A percentile compares a stretch with the other conserved stretches of the same genome.
Evolutionary conservation across 2,329 filamentous ascomycete genomes (phyloP).

Genomic region (Xylariaceae sp.): DNA sequence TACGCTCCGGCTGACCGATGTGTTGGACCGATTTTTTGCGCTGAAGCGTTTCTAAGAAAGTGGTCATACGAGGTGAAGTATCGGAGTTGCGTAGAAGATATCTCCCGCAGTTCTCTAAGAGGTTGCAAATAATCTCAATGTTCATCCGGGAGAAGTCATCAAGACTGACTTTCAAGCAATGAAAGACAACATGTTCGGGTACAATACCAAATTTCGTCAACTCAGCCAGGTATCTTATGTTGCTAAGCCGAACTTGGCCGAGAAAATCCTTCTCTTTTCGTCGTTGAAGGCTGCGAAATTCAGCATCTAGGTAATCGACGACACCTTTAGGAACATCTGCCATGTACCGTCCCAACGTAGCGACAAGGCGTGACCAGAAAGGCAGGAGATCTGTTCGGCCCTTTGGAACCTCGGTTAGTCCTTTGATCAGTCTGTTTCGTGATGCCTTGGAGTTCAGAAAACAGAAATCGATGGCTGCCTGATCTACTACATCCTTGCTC

Average conservation of each 20-base stretch:
- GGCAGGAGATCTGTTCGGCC: slow-evolving; percentile 90
- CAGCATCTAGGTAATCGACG: slow-evolving; percentile 90
- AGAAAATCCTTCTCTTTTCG: slow-evolving; percentile 98
- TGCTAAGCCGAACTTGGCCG: slow-evolving; percentile 89
- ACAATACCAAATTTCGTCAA: slow-evolving; percentile 98
- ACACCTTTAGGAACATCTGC: slow-evolving; percentile 91
- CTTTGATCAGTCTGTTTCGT: slow-evolving; percentile 89
- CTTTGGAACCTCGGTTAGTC: slow-evolving; percentile 92
- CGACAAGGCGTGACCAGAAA: slow-evolving; percentile 88
- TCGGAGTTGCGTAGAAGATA: slow-evolving; percentile 93
- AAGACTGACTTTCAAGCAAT: slow-evolving; percentile 95
- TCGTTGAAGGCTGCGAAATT: slow-evolving; percentile 94
- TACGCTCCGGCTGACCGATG: slow-evolving; percentile 92
- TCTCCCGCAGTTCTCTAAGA: slow-evolving; percentile 94
- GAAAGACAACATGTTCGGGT: slow-evolving; percentile 97
- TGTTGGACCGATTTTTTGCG: slow-evolving; percentile 96
- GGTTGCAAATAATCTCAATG: slow-evolving; percentile 95
- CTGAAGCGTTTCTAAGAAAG: slow-evolving; percentile 92
- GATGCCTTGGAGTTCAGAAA: slow-evolving; percentile 99
- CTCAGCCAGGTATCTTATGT: slow-evolving; percentile 97
- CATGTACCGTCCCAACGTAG: slow-evolving; percentile 92
- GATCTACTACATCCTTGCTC: slow-evolving; percentile 88
- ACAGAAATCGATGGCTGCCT: slow-evolving; percentile 94
- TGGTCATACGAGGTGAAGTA: slow-evolving; percentile 89
- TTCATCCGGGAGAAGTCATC: slow-evolving; percentile 99